Base-by-base conservation (phyloP, 805 yeast species). In the Zygoascus biomembranicola region DNA sequence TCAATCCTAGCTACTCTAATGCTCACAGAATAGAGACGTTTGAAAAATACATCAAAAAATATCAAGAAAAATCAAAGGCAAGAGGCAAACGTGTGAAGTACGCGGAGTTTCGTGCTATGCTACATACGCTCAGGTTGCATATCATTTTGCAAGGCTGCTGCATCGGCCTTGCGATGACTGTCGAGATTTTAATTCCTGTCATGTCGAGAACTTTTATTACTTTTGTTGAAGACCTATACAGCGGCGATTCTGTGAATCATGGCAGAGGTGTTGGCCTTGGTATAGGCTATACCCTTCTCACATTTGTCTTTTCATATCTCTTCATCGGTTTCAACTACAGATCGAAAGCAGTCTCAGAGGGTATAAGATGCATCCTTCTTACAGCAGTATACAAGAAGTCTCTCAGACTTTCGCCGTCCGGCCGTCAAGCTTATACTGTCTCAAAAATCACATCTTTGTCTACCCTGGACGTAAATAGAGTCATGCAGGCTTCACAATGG, bases 391-490 rank as follows among this genome's bases (percentile, higher is more conserved):
- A 87, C 54, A 78, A 77, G 51, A 87, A 87, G 65, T 75, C 88
- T 5, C 77, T 86, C 59, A 71, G 63, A 51, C 69, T 87, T 16
- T 75, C 78, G 55, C 73, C 80, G 13, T 71, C 71, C 47, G 75
- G 86, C 2, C 76, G 74, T 52, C 76, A 74, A 55, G 71, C 75
- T 50, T 84, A 69, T 61, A 81, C 90, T 1, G 74, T 77, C 20
- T 82, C 88, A 28, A 78, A 77, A 55, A 77, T 86, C 51, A 84
- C 90, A 28, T 79, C 87, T 5, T 69, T 85, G 63, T 76, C 84
- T 63, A 85, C 90, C 57, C 78, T 89, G 2, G 95, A 86, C 65
- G 68, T 84, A 45, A 76, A 89, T 6, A 77, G 90, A 67, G 74
- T 86, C 35, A 92, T 85, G 66, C 74, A 85, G 59, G 88, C 89